Conservation (phyloP, 306 rosid species). For the Vigna radiata region DNA sequence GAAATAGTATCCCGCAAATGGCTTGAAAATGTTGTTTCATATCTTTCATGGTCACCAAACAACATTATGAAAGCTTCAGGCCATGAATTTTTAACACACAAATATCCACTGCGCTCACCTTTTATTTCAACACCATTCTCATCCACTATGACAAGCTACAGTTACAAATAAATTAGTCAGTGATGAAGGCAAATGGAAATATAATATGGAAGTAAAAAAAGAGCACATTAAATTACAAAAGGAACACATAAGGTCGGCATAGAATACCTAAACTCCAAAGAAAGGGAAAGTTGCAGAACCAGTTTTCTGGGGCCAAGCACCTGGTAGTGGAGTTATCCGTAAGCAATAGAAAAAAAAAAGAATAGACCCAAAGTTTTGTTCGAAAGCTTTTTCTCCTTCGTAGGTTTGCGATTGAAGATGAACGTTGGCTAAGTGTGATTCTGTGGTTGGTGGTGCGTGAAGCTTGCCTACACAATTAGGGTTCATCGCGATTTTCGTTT, state of each 20-base stretch:
- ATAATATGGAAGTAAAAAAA: constrained; percentile 15
- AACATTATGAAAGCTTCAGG: constrained; percentile 99
- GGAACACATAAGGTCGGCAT: constrained; percentile 20
- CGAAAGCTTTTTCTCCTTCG: no score
- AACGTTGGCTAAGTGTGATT: no score
- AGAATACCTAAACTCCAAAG: constrained; percentile 92
- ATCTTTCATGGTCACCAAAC: constrained; percentile 95
- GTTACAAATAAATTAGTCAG: constrained; percentile 42
- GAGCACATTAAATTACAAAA: constrained; percentile 34
- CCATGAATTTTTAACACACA: constrained; percentile 91
- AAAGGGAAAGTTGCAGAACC: constrained; percentile 99
- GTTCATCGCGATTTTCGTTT: no score
- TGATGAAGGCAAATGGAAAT: constrained; percentile 24
- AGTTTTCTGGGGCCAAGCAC: constrained; percentile 99
- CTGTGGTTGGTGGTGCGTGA: no score
- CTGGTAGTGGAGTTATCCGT: constrained; percentile 96
- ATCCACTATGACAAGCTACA: constrained; percentile 88
- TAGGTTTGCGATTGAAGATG: no score
- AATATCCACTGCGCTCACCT: constrained; percentile 93
- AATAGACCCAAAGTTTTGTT: constrained; percentile 36
- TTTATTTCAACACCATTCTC: constrained; percentile 93
- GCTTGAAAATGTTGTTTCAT: constrained; percentile 95
- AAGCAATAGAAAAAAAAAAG: constrained; percentile 35
- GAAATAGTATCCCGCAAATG: constrained; percentile 94
- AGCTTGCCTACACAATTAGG: no score